Conservation (phyloP, 805 yeast species). For the Saturnispora quitensis region DNA sequence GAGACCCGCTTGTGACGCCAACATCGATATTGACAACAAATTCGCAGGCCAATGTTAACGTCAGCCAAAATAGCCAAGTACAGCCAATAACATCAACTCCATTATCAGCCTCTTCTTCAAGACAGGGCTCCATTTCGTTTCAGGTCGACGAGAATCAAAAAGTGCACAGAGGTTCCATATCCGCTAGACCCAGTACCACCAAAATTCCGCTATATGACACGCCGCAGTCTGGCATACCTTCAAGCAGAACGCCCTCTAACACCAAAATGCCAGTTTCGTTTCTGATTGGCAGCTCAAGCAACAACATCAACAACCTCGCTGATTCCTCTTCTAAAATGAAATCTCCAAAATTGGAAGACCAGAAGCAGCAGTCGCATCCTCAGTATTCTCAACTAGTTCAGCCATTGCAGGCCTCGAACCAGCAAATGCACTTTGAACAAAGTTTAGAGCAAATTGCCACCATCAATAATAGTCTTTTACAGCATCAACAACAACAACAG, state of each 20-base stretch:
- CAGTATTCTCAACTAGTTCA: not conserved
- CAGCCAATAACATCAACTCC: conserved; percentile 5
- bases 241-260: conserved; percentile 23
- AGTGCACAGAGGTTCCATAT: conserved; percentile 46
- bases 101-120: conserved; percentile 6
- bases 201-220: conserved; percentile 20
- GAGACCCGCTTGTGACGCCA: not conserved
- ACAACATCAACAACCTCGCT: not conserved
- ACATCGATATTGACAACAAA: conserved; percentile 9
- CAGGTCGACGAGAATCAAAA: conserved; percentile 34
- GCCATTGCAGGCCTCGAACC: not conserved
- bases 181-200: conserved; percentile 41
- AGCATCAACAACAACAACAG: not conserved
- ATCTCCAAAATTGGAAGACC: conserved; percentile 1
- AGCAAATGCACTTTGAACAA: not conserved
- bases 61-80: not conserved
- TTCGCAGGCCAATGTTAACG: conserved; percentile 12
- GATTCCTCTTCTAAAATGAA: not conserved
- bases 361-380: not conserved
- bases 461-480: not conserved
- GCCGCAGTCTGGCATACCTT: conserved; percentile 21
- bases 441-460: not conserved
- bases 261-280: conserved; percentile 6
- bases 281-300: not conserved
- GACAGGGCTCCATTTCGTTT: conserved; percentile 34